Base-by-base conservation (phyloP, 2,329 filamentous ascomycete species). In the Aureobasidium sp. region DNA sequence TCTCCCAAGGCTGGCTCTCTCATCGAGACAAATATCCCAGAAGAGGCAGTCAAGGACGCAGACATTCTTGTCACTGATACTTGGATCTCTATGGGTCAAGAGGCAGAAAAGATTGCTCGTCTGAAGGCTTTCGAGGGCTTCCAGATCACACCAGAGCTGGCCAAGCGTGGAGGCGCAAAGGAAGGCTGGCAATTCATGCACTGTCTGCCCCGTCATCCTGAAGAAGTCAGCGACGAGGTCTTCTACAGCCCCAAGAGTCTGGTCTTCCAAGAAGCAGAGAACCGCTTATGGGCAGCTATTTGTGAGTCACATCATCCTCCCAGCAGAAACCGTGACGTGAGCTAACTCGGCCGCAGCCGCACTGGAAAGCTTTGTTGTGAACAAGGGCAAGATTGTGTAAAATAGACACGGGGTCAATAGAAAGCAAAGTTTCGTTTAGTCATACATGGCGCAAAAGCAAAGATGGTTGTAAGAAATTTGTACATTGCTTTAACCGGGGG, bases 61-160 rank as follows among this genome's bases (percentile, higher is more conserved):
- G 86, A 98, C 67, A 79, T 97, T 50, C 75, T 98, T 55, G 90
- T 97, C 19, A 98, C 93, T 1, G 93, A 98, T 65, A 98, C 93
- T 1, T 98, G 93, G 93, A 81, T 98, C 27, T 95, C 89, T 1
- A 98, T 98, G 93, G 93, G 93, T 41, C 91, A 97, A 71, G 93
- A 98, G 70, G 81, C 81, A 54, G 93, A 98, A 70, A 77, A 83
- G 34, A 77, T 83, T 60, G 85, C 86, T 75, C 78, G 88, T 47
- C 68, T 96, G 56, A 80, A 84, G 65, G 89, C 83, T 2, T 98
- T 98, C 68, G 79, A 79, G 25, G 90, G 91, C 12, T 98, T 90
- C 71, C 91, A 96, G 68, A 86, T 98, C 64, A 96, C 91, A 2
- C 80, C 84, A 42, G 87, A 93, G 38, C 75, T 98, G 60, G 91